These are phyloP conservation scores for Fusarium proliferatum DNA, from an alignment of 2,329 filamentous ascomycete genomes.

Conservation along the genomic window DNA sequence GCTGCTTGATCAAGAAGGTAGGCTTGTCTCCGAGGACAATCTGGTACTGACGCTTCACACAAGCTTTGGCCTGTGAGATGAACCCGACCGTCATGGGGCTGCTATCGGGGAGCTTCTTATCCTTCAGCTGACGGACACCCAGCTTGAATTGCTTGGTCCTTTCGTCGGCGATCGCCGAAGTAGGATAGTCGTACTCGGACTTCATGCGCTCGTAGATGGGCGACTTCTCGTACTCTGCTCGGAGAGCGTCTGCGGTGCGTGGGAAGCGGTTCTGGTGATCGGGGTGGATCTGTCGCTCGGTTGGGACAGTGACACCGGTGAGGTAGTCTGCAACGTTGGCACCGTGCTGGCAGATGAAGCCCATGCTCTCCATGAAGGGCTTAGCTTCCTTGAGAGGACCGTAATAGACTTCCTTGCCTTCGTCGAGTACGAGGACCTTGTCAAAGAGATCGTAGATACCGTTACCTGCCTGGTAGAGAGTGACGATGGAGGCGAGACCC, in stretches of 20 bases:
- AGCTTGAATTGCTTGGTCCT: conserved; percentile 65
- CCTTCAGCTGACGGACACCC: conserved; percentile 64
- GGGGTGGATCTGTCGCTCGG: conserved; percentile 70
- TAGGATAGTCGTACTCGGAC: conserved; percentile 67
- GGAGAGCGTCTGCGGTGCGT: conserved; percentile 57
- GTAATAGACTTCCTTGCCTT: conserved; percentile 74
- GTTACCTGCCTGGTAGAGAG: conserved; percentile 76
- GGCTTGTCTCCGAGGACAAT: conserved; percentile 73
- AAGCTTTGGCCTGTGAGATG: conserved; percentile 64
- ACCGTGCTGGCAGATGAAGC: conserved; percentile 70
- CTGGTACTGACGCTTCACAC: conserved; percentile 70
- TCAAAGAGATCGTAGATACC: conserved; percentile 77
- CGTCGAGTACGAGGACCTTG: conserved; percentile 75
- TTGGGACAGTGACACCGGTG: conserved; percentile 73
- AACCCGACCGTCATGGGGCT: conserved; percentile 69
- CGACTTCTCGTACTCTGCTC: conserved; percentile 63
- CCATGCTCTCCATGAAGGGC: conserved; percentile 72
- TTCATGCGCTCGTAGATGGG: conserved; percentile 62
- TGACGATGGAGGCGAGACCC: conserved; percentile 70
- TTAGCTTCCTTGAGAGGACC: conserved; percentile 68
- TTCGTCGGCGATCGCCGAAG: conserved; percentile 58
- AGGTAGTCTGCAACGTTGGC: conserved; percentile 74
- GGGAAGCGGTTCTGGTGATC: conserved; percentile 57
- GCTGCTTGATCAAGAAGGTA: conserved; percentile 72
- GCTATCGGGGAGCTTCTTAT: conserved; percentile 61